Base-by-base conservation (phyloP, 2,329 filamentous ascomycete species). In the Colletotrichum spaethianum region DNA sequence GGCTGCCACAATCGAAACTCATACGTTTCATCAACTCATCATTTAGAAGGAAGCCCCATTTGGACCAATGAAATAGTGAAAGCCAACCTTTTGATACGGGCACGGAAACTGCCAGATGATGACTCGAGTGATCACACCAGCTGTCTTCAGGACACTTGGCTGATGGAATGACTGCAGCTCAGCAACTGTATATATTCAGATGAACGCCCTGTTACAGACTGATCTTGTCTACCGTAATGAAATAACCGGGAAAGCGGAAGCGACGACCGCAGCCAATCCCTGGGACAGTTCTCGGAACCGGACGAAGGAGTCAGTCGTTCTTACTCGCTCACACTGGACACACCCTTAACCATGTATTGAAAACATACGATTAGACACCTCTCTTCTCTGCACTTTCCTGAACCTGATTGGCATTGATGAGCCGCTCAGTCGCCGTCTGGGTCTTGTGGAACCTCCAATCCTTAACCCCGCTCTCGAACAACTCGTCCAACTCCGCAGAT, bases 401-500 rank as follows among this genome's bases (percentile, higher is more conserved):
- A 23, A 61, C 65, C 16, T 42, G n/a, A 44, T 62, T 46, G 26
- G 23, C 64, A 8, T 63, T 36, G 52, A 72, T 33, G 12, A 69
- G 18, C n/a, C 65, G 52, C 42, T 71, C 52, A 8, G 72, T 75
- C 5, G 73, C 73, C 7, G 73, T 75, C 14, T 62, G 48, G 0
- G 67, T 70, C 64, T 73, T 73, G 48, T 74, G 72, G 53, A 74
- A 79, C 26, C 73, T 68, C 75, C 77, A 77, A 31, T 75, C 74
- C 72, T 76, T 78, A 57, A 78, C 73, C 46, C 75, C 76, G 16
- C 76, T 55, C 62, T 79, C 71, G 64, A 75, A 61, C 12, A 79
- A 53, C 48, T 79, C 76, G 38, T 78, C 78, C 33, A 79, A 50
- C 60, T 79, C 77, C n/a, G 77, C 75, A 3, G 74, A 62, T 2